Evolutionary conservation across 2,329 filamentous ascomycete species (phyloP).

Genomic region (Fusarium sp.): DNA sequence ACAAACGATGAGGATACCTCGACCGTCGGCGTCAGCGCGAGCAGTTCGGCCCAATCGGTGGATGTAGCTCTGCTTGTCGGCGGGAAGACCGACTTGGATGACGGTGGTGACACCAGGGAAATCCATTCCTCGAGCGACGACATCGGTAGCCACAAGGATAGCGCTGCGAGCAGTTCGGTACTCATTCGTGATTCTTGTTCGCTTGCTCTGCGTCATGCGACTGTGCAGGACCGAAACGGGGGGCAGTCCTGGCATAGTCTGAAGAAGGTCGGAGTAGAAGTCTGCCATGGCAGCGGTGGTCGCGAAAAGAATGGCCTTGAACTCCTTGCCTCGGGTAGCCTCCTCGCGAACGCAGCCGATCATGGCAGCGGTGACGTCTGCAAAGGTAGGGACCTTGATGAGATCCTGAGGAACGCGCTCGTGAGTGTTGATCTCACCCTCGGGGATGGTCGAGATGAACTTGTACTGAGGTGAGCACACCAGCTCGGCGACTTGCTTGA

Average conservation of each 20-base stretch:
- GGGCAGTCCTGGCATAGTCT: conserved; percentile 54
- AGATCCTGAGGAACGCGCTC: conserved; percentile 78
- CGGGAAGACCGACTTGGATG: conserved; percentile 70
- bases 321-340: conserved; percentile 58
- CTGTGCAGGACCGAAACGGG: conserved; percentile 61
- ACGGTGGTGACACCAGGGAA: conserved; percentile 76
- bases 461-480: conserved; percentile 79
- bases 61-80: conserved; percentile 72
- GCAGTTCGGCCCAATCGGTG: conserved; percentile 75
- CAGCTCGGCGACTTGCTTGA: conserved; percentile 76
- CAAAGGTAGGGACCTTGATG: conserved; percentile 74
- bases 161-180: conserved; percentile 63
- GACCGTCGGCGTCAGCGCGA: conserved; percentile 71
- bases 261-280: conserved; percentile 61
- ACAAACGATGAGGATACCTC: conserved; percentile 69
- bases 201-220: conserved; percentile 61
- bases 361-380: conserved; percentile 71
- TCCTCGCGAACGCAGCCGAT: conserved; percentile 67
- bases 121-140: conserved; percentile 78
- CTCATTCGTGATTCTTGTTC: conserved; percentile 70
- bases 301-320: conserved; percentile 89
- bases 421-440: conserved; percentile 81
- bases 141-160: conserved; percentile 75
- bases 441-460: conserved; percentile 82
- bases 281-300: conserved; percentile 67